Percentiles rank a stretch among this genome's conserved stretches.
These are phyloP conservation scores for Cytidiella melzeri DNA, from an alignment of 768 basidiomycete genomes.

Conservation along the genomic window DNA sequence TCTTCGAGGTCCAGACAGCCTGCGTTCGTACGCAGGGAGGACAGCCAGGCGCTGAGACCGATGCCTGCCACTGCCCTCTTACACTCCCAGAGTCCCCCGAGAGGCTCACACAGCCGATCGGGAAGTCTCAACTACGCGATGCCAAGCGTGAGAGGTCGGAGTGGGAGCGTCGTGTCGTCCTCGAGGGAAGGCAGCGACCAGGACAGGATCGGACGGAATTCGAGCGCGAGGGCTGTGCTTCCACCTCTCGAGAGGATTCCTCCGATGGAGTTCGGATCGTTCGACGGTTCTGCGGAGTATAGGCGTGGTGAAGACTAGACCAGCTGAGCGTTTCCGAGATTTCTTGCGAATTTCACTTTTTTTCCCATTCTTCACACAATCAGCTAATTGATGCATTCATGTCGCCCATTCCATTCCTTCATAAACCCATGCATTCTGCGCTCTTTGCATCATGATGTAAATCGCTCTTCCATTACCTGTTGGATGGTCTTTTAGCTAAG, in stretches of 20 bases:
- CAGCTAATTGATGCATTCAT: no score
- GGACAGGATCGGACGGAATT: neutral
- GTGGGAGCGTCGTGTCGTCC: slow-evolving; percentile 14
- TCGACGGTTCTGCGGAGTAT: neutral
- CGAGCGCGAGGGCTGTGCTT: slow-evolving; percentile 5
- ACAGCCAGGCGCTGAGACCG: slow-evolving; percentile 18
- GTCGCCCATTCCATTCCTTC: no score
- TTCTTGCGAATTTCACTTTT: no score
- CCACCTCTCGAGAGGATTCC: slow-evolving; percentile 16
- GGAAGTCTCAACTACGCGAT: slow-evolving; percentile 13
- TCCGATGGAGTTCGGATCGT: slow-evolving; percentile 14
- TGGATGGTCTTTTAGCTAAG: no score
- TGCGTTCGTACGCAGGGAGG: slow-evolving; percentile 18
- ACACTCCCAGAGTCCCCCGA: slow-evolving; percentile 11
- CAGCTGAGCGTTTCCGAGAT: no score
- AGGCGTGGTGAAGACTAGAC: no score
- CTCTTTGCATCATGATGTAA: no score
- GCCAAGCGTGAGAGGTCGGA: slow-evolving; percentile 3
- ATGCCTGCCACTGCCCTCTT: slow-evolving; percentile 16
- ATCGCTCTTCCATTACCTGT: no score
- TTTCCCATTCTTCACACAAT: no score
- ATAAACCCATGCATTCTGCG: no score
- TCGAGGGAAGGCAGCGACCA: neutral
- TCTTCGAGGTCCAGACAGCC: slow-evolving; percentile 6
- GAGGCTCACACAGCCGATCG: slow-evolving; percentile 5